Percentiles rank a stretch among this genome's conserved stretches.
Evolutionary conservation across 306 rosid genomes (phyloP).

Genomic region (Acmispon strigosus): DNA sequence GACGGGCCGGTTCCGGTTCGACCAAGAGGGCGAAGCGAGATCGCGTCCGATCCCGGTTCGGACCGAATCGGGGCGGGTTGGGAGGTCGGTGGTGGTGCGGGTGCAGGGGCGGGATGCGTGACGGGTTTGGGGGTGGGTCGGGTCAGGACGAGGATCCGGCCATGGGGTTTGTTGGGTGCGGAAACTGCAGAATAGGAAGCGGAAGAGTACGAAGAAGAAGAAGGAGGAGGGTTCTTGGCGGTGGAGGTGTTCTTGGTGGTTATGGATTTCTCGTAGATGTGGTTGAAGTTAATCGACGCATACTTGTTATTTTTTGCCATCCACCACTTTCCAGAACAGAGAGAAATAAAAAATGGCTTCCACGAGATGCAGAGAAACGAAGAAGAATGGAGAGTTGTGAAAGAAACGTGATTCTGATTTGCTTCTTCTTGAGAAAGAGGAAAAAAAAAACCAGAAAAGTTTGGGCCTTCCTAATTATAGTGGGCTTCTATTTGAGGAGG

Average conservation of each 20-base stretch:
- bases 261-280: slow-evolving; percentile 54
- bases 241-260: slow-evolving; percentile 10
- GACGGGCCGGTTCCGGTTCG: slow-evolving; percentile 38
- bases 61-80: slow-evolving; percentile 18
- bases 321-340: slow-evolving; percentile 33
- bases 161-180: slow-evolving; percentile 57
- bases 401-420: too few species aligned
- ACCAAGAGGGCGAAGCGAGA: slow-evolving; percentile 77
- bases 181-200: slow-evolving; percentile 63
- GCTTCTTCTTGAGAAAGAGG: too few species aligned
- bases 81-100: neutral
- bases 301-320: slow-evolving; percentile 86
- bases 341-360: neutral
- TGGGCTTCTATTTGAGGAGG: too few species aligned
- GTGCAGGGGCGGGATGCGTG: slow-evolving; percentile 1
- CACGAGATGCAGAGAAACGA: neutral
- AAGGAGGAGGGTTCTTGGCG: slow-evolving; percentile 28
- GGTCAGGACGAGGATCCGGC: slow-evolving; percentile 73
- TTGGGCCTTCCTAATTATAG: too few species aligned
- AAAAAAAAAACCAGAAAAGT: too few species aligned
- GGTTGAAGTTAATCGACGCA: slow-evolving; percentile 70
- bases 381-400: too few species aligned
- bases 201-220: slow-evolving; percentile 35
- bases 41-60: slow-evolving; percentile 32
- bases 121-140: slow-evolving; percentile 53